phyloP scores from a whole-genome alignment of 2,329 filamentous ascomycete species.

The Ophiobolus disseminans region DNA sequence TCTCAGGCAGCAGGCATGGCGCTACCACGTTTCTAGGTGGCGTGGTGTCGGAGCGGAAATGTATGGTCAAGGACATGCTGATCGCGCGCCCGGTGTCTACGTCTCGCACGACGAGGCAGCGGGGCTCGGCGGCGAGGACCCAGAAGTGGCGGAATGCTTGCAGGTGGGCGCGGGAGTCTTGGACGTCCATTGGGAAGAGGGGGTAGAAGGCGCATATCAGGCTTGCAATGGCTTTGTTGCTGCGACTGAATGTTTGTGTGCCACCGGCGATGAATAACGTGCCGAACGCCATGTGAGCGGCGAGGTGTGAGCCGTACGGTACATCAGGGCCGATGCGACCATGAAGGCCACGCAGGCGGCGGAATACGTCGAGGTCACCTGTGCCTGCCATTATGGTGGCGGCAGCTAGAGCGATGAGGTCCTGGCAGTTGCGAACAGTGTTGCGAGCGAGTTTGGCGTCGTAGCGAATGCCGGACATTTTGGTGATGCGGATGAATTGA shows the following conservation, averaged over 20 bases:
- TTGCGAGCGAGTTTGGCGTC: conserved; percentile 84
- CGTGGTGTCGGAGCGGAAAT: conserved; percentile 55
- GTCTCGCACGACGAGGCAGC: conserved; percentile 88
- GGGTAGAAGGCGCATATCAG: conserved; percentile 94
- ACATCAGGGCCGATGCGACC: conserved; percentile 83
- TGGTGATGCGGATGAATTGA: conserved; percentile 80
- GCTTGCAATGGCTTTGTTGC: conserved; percentile 83
- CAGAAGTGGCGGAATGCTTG: conserved; percentile 98
- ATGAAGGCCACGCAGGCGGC: conserved; percentile 85
- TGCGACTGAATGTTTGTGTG: conserved; percentile 89
- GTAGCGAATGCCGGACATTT: conserved; percentile 69
- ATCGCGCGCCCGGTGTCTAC: conserved; percentile 83
- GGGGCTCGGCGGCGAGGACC: conserved; percentile 89
- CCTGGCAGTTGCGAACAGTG: conserved; percentile 89
- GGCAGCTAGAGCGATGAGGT: conserved; percentile 80
- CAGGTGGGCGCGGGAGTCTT: conserved; percentile 92
- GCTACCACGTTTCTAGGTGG: conserved; percentile 51
- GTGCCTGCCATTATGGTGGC: conserved; percentile 96
- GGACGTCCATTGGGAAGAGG: conserved; percentile 84
- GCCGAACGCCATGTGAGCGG: conserved; percentile 89
- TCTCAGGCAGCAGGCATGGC: conserved; percentile 68
- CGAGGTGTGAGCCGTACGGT: conserved; percentile 92
- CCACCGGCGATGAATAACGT: conserved; percentile 91
- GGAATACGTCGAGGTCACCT: conserved; percentile 84
- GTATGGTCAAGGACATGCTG: conserved; percentile 72